These are phyloP conservation scores for Kurtzmaniella natalensis DNA, from an alignment of 1,139 yeast species.

Conservation along the genomic window DNA sequence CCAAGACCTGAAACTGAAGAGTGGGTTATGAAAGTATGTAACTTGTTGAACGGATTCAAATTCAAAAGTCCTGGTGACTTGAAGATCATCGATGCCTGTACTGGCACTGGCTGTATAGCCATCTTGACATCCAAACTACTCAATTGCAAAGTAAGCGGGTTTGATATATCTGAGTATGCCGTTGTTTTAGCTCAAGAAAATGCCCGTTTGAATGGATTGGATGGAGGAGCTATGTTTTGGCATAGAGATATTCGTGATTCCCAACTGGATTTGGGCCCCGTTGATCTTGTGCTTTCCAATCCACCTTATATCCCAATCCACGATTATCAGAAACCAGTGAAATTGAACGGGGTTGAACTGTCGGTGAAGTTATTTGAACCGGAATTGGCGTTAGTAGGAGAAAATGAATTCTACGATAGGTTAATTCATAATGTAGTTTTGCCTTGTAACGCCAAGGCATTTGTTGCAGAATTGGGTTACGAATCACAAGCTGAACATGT, in stretches of 20 bases:
- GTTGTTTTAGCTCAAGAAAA: conserved; percentile 49
- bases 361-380: conserved; percentile 81
- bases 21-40: conserved; percentile 49
- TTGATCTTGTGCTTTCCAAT: conserved; percentile 67
- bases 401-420: conserved; percentile 62
- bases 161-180: conserved; percentile 62
- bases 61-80: conserved; percentile 9
- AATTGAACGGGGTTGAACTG: conserved; percentile 37
- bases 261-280: background rate
- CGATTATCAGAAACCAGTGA: conserved; percentile 32
- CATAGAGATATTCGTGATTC: conserved; percentile 2
- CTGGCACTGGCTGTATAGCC: conserved; percentile 90
- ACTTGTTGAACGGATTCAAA: background rate
- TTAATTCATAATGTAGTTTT: conserved; percentile 42
- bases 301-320: conserved; percentile 78
- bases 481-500: conserved; percentile 29
- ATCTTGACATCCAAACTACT: conserved; percentile 42
- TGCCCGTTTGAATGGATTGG: conserved; percentile 7
- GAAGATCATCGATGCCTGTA: conserved; percentile 66
- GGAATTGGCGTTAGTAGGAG: conserved; percentile 68
- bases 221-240: background rate
- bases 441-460: conserved; percentile 34
- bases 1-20: conserved; percentile 98
- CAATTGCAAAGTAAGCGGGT: conserved; percentile 12
- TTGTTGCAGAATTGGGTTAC: conserved; percentile 42